phyloP scores from a whole-genome alignment of 2,329 filamentous ascomycete species.

The Trichoderma citrinoviride region DNA sequence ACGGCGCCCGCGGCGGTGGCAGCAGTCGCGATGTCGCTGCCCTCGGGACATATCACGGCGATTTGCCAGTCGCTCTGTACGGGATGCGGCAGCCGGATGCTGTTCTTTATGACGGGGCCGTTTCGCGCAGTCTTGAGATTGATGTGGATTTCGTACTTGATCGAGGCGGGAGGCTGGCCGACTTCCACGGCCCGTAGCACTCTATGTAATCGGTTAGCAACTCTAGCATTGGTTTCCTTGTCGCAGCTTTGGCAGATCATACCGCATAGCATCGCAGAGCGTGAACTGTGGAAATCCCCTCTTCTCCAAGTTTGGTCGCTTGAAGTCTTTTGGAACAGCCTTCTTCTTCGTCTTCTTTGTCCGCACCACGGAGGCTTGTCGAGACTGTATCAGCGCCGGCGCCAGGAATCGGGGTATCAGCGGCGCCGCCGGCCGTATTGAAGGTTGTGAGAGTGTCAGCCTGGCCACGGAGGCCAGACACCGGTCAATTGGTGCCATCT shows the following conservation, averaged over 20 bases:
- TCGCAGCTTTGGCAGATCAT: constrained; percentile 24
- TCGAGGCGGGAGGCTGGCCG: constrained; percentile 66
- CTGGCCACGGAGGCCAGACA: constrained; percentile 56
- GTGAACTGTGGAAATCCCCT: constrained; percentile 67
- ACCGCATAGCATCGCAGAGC: constrained; percentile 92
- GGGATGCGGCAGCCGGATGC: constrained; percentile 82
- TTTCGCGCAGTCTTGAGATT: constrained; percentile 81
- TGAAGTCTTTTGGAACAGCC: constrained; percentile 61
- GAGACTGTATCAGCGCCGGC: constrained; percentile 46
- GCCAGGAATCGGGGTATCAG: constrained; percentile 50
- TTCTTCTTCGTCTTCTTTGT: constrained; percentile 59
- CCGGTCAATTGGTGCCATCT: constrained; percentile 52
- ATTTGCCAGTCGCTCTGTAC: constrained; percentile 87
- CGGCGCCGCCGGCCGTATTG: constrained; percentile 42
- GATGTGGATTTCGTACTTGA: constrained; percentile 88
- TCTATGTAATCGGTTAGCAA: constrained; percentile 44
- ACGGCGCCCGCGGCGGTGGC: constrained; percentile 77
- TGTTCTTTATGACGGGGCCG: constrained; percentile 82
- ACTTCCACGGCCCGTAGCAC: constrained; percentile 93
- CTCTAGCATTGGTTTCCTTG: neutral
- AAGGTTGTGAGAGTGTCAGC: constrained; percentile 42
- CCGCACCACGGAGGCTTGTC: constrained; percentile 41
- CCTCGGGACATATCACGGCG: constrained; percentile 86
- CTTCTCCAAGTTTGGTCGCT: constrained; percentile 63
- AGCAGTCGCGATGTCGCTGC: constrained; percentile 68